Conservation (phyloP, 2,329 filamentous ascomycete genomes). For the Fusarium brachygibbosum region DNA sequence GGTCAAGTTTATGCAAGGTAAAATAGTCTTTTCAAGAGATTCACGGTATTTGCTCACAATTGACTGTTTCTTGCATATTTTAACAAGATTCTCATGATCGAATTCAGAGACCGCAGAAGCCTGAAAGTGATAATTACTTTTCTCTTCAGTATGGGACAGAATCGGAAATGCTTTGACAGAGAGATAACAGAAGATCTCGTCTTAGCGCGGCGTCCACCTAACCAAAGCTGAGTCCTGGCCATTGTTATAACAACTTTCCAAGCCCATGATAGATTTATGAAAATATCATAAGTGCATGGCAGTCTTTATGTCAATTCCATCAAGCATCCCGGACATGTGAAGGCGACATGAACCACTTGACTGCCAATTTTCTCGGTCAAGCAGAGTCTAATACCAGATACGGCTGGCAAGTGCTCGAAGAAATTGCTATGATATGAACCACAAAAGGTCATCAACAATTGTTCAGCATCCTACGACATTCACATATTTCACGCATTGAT, state of each 20-base stretch:
- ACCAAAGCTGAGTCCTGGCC: not conserved
- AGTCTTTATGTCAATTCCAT: not conserved
- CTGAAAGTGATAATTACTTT: not conserved
- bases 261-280: too few relatives aligned
- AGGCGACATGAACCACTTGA: not conserved
- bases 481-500: slow-evolving; percentile 2
- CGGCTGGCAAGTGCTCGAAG: too few relatives aligned
- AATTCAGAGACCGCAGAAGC: too few relatives aligned
- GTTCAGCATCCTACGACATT: not conserved
- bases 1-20: not conserved
- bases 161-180: not conserved
- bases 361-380: not conserved
- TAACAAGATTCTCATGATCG: not conserved
- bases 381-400: too few relatives aligned
- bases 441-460: not conserved
- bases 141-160: not conserved
- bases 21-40: not conserved
- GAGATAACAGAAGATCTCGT: not conserved
- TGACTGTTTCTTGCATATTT: not conserved
- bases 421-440: not conserved
- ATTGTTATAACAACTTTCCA: too few relatives aligned
- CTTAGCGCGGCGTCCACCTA: not conserved
- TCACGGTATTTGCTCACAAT: not conserved
- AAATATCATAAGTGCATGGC: not conserved
- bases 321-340: not conserved